Evolutionary conservation across 306 rosid genomes (phyloP).

Genomic region (Oemleria cerasiformis): DNA sequence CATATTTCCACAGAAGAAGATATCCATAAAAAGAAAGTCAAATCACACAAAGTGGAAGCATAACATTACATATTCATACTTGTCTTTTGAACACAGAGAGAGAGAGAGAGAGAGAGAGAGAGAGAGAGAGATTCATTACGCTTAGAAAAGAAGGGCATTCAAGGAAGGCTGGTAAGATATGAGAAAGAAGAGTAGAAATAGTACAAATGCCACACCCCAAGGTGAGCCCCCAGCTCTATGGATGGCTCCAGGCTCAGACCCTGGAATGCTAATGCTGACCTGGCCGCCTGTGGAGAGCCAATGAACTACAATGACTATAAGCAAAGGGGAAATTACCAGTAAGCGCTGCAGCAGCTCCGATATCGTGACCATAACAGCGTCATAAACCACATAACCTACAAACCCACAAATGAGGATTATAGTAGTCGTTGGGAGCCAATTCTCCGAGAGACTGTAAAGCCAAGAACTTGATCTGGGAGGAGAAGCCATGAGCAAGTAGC

Average conservation of each 20-base stretch:
- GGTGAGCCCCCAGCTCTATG: slow-evolving; percentile 75
- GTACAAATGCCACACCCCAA: slow-evolving; percentile 70
- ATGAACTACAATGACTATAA: slow-evolving; percentile 58
- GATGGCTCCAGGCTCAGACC: slow-evolving; percentile 68
- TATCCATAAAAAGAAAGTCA: not conserved
- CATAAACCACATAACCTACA: slow-evolving; percentile 50
- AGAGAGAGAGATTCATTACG: not conserved
- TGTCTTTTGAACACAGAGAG: not conserved
- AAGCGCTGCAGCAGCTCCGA: slow-evolving; percentile 62
- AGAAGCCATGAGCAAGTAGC: slow-evolving; percentile 36
- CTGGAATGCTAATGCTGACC: slow-evolving; percentile 57
- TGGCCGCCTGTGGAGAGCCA: slow-evolving; percentile 65
- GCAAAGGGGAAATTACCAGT: slow-evolving; percentile 64
- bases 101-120: not conserved
- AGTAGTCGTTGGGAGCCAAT: slow-evolving; percentile 44
- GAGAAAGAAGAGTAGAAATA: slow-evolving; percentile 49
- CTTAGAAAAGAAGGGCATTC: slow-evolving; percentile 37
- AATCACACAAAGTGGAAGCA: not conserved
- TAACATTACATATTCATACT: not conserved
- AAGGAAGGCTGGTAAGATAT: slow-evolving; percentile 69
- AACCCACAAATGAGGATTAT: slow-evolving; percentile 37
- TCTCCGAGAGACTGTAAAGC: slow-evolving; percentile 45
- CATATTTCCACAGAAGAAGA: slow-evolving; percentile 2
- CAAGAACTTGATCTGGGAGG: slow-evolving; percentile 31
- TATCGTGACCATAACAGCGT: slow-evolving; percentile 61